Evolutionary conservation across 1,139 yeast species (phyloP), one percentile per base, ranked within the genome.

Genomic region (Pichia sp.): DNA sequence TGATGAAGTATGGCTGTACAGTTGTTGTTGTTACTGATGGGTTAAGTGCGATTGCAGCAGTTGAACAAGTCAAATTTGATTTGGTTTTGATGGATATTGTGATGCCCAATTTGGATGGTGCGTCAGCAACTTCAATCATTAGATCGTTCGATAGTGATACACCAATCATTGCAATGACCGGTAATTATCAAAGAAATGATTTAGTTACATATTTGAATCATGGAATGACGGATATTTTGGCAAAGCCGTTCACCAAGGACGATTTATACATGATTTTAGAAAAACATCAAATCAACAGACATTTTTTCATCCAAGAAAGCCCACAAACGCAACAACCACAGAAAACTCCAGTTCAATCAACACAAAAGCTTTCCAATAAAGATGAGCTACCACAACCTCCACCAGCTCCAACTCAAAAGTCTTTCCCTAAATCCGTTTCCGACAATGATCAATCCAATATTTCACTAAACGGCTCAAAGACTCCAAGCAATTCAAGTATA

Each of bases 21-120:
- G 95, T 90, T 4, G 92, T 94, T 39, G 87, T 87, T 29, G 97
- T 88, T 0, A 84, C 88, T 23, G 96, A 90, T 65, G 98, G 98
- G 0, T 66, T 90, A 29, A 82, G 85, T 39, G 97, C 97, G 2
- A 87, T 92, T 42, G 76, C 81, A 33, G 82, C 84, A 1, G 81
- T 86, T 41, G 95, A 86, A 60, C 77, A 76, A 47, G 76, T 79
- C 35, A 77, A 80, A 55, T 88, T 83, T 59, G 95, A 88, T 61
- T 67, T 88, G 48, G 95, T 90, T 1, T 67, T 90, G 44, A 87
- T 90, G 95, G 96, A 88, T 64, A 86, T 85, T 44, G 95, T 90
- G 28, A 85, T 90, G 92, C 97, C 97, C 2, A 85, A 85, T 60
- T 68, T 90, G 45, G 97, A 90, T 62, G 97, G 97, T 40, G 95